phyloP scores from a whole-genome alignment of 108 stramenopile genomes.

The Epithemia pelagica region DNA sequence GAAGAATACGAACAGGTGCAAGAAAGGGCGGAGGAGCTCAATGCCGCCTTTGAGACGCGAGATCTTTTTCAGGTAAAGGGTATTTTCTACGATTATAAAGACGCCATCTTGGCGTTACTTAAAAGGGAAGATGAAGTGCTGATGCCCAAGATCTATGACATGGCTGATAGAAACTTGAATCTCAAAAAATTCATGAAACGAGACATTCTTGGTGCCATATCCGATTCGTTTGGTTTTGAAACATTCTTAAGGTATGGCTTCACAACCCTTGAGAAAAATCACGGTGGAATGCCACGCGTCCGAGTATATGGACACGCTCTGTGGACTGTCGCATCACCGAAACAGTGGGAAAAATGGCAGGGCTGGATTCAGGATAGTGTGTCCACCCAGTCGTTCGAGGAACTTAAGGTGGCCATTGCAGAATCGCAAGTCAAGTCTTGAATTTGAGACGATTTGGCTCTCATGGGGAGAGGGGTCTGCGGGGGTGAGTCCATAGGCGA shows the following conservation, averaged over 20 bases:
- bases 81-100: background rate
- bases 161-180: slow-evolving; percentile 13
- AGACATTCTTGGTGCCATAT: slow-evolving; percentile 18
- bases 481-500: too few relatives aligned
- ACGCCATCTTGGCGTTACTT: background rate
- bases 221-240: slow-evolving; percentile 13
- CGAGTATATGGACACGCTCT: slow-evolving; percentile 33
- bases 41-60: background rate
- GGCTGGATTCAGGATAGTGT: slow-evolving; percentile 15
- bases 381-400: background rate
- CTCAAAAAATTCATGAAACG: slow-evolving; percentile 23
- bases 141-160: slow-evolving; percentile 25
- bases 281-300: slow-evolving; percentile 23
- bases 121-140: slow-evolving; percentile 32
- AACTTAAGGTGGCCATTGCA: background rate
- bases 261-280: slow-evolving; percentile 16
- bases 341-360: slow-evolving; percentile 18
- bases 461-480: too few relatives aligned
- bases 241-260: slow-evolving; percentile 22
- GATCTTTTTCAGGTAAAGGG: background rate
- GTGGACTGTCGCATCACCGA: slow-evolving; percentile 31
- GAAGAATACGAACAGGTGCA: background rate
- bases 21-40: background rate
- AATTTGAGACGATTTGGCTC: too few relatives aligned
- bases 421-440: background rate